Percentiles rank a stretch among this genome's conserved stretches.
phyloP scores from a whole-genome alignment of 192 early-diverging fungal genomes.

The Chytriomyces hyalinus region DNA sequence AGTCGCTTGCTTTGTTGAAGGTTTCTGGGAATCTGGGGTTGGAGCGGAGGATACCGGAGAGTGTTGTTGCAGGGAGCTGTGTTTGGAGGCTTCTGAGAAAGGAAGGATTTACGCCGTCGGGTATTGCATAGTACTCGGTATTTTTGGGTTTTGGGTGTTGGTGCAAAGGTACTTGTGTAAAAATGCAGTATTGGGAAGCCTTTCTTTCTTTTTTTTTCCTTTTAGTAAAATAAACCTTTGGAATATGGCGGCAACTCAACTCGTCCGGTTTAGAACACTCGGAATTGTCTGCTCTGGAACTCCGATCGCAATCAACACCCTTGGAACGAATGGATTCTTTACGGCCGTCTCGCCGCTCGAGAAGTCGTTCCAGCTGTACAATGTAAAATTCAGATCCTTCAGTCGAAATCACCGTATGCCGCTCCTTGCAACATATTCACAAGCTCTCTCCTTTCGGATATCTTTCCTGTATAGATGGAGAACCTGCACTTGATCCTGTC shows the following conservation, averaged over 20 bases:
- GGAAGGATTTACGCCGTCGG: too few relatives aligned
- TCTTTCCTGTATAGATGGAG: conserved; percentile 5
- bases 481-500: conserved; percentile 27
- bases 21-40: too few relatives aligned
- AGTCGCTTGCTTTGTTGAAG: too few relatives aligned
- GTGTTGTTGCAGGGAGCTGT: too few relatives aligned
- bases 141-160: too few relatives aligned
- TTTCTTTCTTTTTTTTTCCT: conserved; percentile 1
- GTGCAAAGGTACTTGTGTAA: too few relatives aligned
- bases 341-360: conserved; percentile 80
- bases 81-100: too few relatives aligned
- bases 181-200: not conserved
- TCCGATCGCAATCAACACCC: conserved; percentile 78
- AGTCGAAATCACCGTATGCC: not conserved
- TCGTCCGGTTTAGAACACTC: conserved; percentile 87
- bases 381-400: conserved; percentile 53
- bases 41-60: too few relatives aligned
- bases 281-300: conserved; percentile 86
- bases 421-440: conserved; percentile 51
- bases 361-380: conserved; percentile 86
- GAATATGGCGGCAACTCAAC: not conserved
- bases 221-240: not conserved
- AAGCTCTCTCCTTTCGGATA: conserved; percentile 55
- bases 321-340: conserved; percentile 76
- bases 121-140: too few relatives aligned